Evolutionary conservation across 164 flowering plant genomes (phyloP).

Genomic region (Vitis amurensis): DNA sequence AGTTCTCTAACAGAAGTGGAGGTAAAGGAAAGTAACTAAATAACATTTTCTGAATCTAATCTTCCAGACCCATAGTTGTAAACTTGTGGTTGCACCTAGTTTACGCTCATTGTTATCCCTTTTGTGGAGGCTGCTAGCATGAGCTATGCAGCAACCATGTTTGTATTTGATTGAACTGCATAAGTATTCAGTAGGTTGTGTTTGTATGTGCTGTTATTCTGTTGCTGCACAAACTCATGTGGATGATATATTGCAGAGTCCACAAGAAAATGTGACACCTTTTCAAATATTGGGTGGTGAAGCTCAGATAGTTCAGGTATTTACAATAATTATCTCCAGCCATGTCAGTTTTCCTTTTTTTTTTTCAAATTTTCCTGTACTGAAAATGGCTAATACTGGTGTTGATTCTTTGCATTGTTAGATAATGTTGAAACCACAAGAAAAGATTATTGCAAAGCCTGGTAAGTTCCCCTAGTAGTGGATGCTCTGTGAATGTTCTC

Average conservation of each 20-base stretch:
- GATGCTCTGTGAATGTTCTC: neutral
- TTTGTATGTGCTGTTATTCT: neutral
- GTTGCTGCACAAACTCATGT: slow-evolving; percentile 4
- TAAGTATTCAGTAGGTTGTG: neutral
- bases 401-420: slow-evolving; percentile 26
- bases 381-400: neutral
- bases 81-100: neutral
- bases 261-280: slow-evolving; percentile 67
- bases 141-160: neutral
- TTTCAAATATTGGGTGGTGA: slow-evolving; percentile 90
- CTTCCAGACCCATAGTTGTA: neutral
- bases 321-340: neutral
- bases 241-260: slow-evolving; percentile 49
- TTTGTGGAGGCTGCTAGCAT: neutral
- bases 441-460: slow-evolving; percentile 77
- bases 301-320: slow-evolving; percentile 91
- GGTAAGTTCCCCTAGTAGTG: slow-evolving; percentile 42
- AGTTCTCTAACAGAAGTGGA: too few species aligned
- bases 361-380: neutral
- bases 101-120: neutral
- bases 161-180: neutral
- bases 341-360: neutral
- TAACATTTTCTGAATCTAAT: neutral
- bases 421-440: slow-evolving; percentile 97
- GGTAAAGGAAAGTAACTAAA: too few species aligned